A percentile compares a stretch with the other conserved stretches of the same genome.
Evolutionary conservation across 768 basidiomycete genomes (phyloP).

Genomic region (Chalciporus pseudorubinellus): DNA sequence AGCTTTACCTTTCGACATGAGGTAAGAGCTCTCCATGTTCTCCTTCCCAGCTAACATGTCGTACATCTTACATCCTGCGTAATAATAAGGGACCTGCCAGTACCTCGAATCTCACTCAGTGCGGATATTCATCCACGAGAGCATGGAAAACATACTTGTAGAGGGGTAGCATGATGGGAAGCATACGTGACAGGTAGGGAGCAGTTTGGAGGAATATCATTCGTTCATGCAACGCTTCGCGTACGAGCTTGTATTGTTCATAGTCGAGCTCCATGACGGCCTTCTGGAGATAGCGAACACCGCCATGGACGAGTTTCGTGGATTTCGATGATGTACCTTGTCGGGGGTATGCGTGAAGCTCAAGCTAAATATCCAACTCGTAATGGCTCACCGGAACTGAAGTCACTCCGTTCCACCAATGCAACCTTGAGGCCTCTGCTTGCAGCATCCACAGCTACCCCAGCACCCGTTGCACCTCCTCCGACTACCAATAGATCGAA

Average conservation of each 20-base stretch:
- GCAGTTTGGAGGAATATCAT: constrained; percentile 93
- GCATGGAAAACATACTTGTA: constrained; percentile 64
- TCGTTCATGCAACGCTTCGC: constrained; percentile 92
- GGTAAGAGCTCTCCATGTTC: constrained; percentile 94
- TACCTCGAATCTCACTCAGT: constrained; percentile 46
- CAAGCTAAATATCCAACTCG: background rate
- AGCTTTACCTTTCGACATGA: constrained; percentile 93
- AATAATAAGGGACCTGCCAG: constrained; percentile 98
- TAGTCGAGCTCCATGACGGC: constrained; percentile 95
- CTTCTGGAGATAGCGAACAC: constrained; percentile 96
- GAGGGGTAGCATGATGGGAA: constrained; percentile 96
- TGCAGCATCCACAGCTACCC: constrained; percentile 94
- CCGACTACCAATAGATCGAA: constrained; percentile 87
- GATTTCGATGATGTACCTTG: constrained; percentile 94
- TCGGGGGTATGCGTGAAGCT: background rate
- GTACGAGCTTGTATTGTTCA: constrained; percentile 93
- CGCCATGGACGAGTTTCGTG: constrained; percentile 97
- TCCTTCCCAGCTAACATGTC: constrained; percentile 93
- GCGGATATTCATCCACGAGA: background rate
- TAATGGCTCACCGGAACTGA: constrained; percentile 65
- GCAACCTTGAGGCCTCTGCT: constrained; percentile 90
- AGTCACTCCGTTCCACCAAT: constrained; percentile 91
- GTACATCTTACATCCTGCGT: constrained; percentile 93
- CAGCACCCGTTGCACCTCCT: constrained; percentile 94
- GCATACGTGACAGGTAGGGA: constrained; percentile 87